Evolutionary conservation across 202 grass and related monocot genomes (phyloP).

Genomic region (Panicum virgatum): DNA sequence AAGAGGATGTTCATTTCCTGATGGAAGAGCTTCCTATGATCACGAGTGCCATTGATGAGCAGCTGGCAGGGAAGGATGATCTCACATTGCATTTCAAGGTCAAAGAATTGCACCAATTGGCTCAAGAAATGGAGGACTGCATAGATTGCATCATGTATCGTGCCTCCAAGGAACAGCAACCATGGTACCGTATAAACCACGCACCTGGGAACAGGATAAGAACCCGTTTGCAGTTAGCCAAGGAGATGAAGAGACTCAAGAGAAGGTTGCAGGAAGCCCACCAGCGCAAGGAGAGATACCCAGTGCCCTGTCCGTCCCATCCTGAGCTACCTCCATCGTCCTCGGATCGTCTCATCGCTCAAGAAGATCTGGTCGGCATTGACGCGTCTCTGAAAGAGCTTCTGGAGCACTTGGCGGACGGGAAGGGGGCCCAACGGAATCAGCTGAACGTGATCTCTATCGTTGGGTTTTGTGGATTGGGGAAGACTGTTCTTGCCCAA

Average conservation of each 20-base stretch:
- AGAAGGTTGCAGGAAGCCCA: neutral
- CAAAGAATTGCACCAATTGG: neutral
- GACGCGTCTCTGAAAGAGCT: neutral
- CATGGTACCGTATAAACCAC: neutral
- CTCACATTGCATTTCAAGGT: neutral
- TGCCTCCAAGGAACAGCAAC: neutral
- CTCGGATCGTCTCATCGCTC: neutral
- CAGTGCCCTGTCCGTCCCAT: neutral
- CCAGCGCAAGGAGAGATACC: neutral
- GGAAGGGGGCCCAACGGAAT: neutral
- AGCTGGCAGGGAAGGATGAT: neutral
- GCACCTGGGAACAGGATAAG: neutral
- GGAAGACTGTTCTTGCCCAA: conserved; percentile 12
- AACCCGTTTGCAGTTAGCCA: neutral
- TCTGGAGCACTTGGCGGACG: neutral
- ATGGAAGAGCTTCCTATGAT: neutral
- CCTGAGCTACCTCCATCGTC: neutral
- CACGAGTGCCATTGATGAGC: neutral
- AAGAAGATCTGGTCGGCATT: neutral
- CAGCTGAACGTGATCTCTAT: neutral
- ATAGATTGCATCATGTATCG: neutral
- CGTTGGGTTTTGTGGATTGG: neutral
- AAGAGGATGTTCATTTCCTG: neutral
- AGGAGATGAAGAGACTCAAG: neutral
- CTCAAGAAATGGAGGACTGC: neutral